phyloP scores from a whole-genome alignment of 2,329 filamentous ascomycete genomes.

The Pseudonectria foliicola region DNA sequence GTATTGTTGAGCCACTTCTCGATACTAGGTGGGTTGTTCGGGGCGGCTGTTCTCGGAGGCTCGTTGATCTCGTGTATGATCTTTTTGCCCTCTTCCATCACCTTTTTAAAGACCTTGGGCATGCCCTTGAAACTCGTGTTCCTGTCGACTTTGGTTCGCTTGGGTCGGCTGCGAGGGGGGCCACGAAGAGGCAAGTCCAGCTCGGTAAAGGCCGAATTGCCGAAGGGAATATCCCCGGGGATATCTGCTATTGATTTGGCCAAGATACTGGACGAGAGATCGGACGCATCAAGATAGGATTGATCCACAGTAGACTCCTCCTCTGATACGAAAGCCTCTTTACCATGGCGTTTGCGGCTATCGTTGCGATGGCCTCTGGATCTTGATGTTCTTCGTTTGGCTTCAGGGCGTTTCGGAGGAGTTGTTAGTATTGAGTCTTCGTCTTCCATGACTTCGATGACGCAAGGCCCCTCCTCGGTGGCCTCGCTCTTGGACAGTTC shows the following conservation, averaged over 20 bases:
- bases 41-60: constrained; percentile 39
- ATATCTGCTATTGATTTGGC: constrained; percentile 51
- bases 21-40: constrained; percentile 55
- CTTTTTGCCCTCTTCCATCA: constrained; percentile 57
- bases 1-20: constrained; percentile 59
- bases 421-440: constrained; percentile 30
- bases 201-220: constrained; percentile 60
- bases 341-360: constrained; percentile 9
- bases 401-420: constrained; percentile 30
- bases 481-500: constrained; percentile 14
- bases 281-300: constrained; percentile 22
- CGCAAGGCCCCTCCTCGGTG: constrained; percentile 12
- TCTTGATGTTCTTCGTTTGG: constrained; percentile 19
- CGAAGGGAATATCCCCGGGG: constrained; percentile 52
- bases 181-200: constrained; percentile 48
- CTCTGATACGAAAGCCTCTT: constrained; percentile 23
- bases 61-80: constrained; percentile 56
- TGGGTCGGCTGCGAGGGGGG: constrained; percentile 34
- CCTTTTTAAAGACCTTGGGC: constrained; percentile 58
- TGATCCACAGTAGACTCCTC: constrained; percentile 21
- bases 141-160: constrained; percentile 42
- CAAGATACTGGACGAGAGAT: constrained; percentile 30
- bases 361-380: constrained; percentile 12
- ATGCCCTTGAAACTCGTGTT: constrained; percentile 53
- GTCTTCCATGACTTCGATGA: constrained; percentile 29